Percentiles rank a stretch among this genome's conserved stretches.
phyloP scores from a whole-genome alignment of 352 stramenopile genomes.

The Peronospora belbahrii region DNA sequence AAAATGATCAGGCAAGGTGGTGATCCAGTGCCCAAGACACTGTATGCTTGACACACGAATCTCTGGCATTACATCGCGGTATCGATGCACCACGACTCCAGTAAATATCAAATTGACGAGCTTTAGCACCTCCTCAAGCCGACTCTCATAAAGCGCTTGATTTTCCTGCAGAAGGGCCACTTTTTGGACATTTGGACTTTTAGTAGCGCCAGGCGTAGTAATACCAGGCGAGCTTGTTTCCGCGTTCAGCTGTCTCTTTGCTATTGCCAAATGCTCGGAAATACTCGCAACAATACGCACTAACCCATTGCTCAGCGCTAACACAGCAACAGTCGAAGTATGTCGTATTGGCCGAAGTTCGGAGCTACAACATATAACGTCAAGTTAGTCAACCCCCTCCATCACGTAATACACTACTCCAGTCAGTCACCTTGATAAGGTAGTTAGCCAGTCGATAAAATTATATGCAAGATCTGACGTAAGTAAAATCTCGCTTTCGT shows the following conservation, averaged over 20 bases:
- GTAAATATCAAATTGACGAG: constrained; percentile 67
- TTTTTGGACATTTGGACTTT: constrained; percentile 39
- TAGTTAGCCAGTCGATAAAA: constrained; percentile 77
- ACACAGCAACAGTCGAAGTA: constrained; percentile 59
- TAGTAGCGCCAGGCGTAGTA: constrained; percentile 22
- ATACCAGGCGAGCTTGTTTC: constrained; percentile 29
- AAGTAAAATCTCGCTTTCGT: constrained; percentile 78
- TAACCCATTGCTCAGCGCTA: constrained; percentile 59
- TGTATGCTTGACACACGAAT: constrained; percentile 82
- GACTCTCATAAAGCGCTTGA: constrained; percentile 58
- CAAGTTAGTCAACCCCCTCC: constrained; percentile 4
- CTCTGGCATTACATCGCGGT: constrained; percentile 90
- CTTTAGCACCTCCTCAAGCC: constrained; percentile 46
- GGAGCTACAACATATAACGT: constrained; percentile 31
- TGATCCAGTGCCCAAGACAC: constrained; percentile 79
- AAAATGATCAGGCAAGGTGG: constrained; percentile 84
- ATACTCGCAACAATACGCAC: constrained; percentile 44
- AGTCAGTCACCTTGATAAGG: constrained; percentile 51
- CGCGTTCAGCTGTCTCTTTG: constrained; percentile 63
- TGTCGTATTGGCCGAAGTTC: constrained; percentile 80
- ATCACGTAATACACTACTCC: not conserved
- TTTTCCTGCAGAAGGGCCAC: constrained; percentile 49
- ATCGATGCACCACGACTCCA: constrained; percentile 72
- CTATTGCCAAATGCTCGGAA: constrained; percentile 53
- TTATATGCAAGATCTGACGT: constrained; percentile 49